Conservation (phyloP, 2,329 filamentous ascomycete genomes). For the Aspergillus niger region DNA sequence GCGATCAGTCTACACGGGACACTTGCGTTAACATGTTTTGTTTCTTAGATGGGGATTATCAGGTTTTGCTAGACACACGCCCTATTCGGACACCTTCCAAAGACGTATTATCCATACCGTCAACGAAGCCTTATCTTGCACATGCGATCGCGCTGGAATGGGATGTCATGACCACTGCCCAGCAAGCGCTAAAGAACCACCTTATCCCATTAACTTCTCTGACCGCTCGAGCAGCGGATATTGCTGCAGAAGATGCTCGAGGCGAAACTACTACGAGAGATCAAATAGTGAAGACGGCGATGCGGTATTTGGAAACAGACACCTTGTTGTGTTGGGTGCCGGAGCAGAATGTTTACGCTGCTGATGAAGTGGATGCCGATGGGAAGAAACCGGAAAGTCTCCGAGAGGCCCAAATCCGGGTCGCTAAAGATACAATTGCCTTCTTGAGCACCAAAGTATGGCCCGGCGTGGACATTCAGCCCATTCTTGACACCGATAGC, state of each 20-base stretch:
- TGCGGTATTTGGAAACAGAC: constrained; percentile 90
- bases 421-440: constrained; percentile 69
- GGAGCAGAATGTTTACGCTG: constrained; percentile 54
- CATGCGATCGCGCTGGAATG: constrained; percentile 88
- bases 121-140: constrained; percentile 77
- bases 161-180: constrained; percentile 78
- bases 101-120: constrained; percentile 73
- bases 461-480: constrained; percentile 77
- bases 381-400: constrained; percentile 59
- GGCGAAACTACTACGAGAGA: constrained; percentile 58
- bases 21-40: constrained; percentile 8
- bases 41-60: constrained; percentile 50
- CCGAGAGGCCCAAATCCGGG: constrained; percentile 69
- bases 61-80: constrained; percentile 74
- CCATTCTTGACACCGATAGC: constrained; percentile 75
- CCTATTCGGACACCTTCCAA: constrained; percentile 74
- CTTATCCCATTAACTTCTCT: constrained; percentile 89
- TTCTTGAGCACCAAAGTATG: constrained; percentile 74
- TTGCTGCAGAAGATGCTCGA: constrained; percentile 65
- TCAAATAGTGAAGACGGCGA: constrained; percentile 66
- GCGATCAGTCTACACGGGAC: neutral
- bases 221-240: constrained; percentile 78
- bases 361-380: constrained; percentile 51
- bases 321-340: constrained; percentile 89
- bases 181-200: constrained; percentile 82